These are phyloP conservation scores for Boletellus deceptivus DNA, from an alignment of 1,284 basidiomycete species.

Conservation along the genomic window DNA sequence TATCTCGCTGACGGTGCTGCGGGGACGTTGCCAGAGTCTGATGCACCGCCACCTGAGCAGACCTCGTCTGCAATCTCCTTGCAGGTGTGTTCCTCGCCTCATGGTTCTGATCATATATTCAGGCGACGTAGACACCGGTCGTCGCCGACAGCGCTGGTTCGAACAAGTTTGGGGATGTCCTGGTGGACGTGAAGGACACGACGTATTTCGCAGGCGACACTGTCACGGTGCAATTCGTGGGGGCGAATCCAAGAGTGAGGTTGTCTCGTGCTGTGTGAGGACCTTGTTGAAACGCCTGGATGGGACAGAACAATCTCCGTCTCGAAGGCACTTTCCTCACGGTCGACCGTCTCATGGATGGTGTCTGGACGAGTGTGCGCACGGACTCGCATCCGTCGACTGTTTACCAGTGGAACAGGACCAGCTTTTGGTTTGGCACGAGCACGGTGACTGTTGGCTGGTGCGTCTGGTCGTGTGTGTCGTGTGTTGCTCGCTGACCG, in stretches of 20 bases:
- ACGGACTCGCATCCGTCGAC: slow-evolving; percentile 84
- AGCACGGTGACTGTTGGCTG: slow-evolving; percentile 66
- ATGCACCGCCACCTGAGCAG: slow-evolving; percentile 66
- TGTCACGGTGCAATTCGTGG: slow-evolving; percentile 66
- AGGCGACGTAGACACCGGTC: slow-evolving; percentile 49
- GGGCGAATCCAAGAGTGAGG: slow-evolving; percentile 74
- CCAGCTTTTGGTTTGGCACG: slow-evolving; percentile 54
- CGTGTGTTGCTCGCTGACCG: too few species aligned
- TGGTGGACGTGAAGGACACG: slow-evolving; percentile 54
- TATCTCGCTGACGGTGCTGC: slow-evolving; percentile 55
- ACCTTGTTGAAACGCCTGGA: neutral
- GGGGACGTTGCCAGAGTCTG: slow-evolving; percentile 47
- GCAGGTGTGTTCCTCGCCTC: slow-evolving; percentile 40
- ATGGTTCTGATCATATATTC: neutral
- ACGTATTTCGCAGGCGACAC: slow-evolving; percentile 57
- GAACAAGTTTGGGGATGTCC: slow-evolving; percentile 63
- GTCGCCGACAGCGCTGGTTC: slow-evolving; percentile 58
- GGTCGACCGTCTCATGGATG: slow-evolving; percentile 54
- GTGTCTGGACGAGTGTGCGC: slow-evolving; percentile 56
- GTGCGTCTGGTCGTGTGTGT: slow-evolving; percentile 35
- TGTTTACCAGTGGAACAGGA: slow-evolving; percentile 64
- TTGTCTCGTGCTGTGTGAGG: neutral
- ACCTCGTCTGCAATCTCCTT: slow-evolving; percentile 67
- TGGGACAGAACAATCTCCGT: slow-evolving; percentile 68
- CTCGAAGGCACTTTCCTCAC: slow-evolving; percentile 74